A percentile compares a stretch with the other conserved stretches of the same genome.
Conservation (phyloP, 1,284 basidiomycete genomes). For the Polyporus tsugae region DNA sequence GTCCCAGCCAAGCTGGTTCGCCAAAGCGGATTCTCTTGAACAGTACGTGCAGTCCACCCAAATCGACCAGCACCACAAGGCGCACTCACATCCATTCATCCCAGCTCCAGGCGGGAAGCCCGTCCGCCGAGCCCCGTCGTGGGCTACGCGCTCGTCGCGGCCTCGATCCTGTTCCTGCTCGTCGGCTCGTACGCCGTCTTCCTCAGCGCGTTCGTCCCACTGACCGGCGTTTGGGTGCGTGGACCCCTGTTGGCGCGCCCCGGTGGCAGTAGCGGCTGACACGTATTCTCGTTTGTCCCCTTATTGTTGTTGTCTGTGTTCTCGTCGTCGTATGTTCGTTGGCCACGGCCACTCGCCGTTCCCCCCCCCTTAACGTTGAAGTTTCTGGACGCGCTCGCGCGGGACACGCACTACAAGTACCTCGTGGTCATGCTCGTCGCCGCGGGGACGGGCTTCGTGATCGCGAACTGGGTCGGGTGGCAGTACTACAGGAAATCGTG, state of each 20-base stretch:
- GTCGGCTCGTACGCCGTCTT: conserved; percentile 70
- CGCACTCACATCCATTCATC: too few relatives aligned
- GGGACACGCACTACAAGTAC: conserved; percentile 91
- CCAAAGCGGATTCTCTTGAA: conserved; percentile 19
- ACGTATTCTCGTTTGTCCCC: background rate
- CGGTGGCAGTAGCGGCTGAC: conserved; percentile 2
- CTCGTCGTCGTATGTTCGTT: background rate
- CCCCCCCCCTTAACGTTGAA: conserved; percentile 40
- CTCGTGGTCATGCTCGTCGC: conserved; percentile 83
- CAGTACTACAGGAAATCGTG: conserved; percentile 91
- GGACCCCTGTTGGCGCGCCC: background rate
- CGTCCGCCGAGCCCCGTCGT: conserved; percentile 37
- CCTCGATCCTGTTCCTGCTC: conserved; percentile 61
- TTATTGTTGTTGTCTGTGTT: background rate
- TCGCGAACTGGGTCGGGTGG: conserved; percentile 98
- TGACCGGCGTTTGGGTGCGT: conserved; percentile 59
- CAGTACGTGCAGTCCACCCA: conserved; percentile 16
- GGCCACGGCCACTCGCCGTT: background rate
- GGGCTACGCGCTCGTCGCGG: conserved; percentile 59
- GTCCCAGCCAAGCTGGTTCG: conserved; percentile 30
- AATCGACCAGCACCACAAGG: background rate
- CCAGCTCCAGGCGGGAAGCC: conserved; percentile 11
- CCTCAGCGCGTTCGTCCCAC: conserved; percentile 68
- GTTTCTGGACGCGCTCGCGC: conserved; percentile 68
- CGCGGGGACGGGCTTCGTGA: conserved; percentile 85